Percentiles rank a stretch among this genome's conserved stretches.
These are phyloP conservation scores for Rhipidocladum racemiflorum DNA, from an alignment of 176 grass and related monocot species.

Conservation along the genomic window DNA sequence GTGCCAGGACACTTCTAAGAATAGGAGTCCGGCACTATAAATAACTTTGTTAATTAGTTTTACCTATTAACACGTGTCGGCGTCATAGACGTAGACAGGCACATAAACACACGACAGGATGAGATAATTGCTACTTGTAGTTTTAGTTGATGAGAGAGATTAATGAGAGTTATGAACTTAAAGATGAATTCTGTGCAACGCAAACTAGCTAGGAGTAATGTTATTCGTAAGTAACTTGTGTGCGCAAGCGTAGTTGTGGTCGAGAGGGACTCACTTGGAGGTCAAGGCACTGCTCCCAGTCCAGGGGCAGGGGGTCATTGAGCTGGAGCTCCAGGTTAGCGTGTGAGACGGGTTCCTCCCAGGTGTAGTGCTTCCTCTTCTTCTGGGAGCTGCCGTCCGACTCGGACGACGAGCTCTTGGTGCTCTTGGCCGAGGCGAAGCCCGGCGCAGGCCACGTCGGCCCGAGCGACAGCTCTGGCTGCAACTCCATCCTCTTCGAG, in stretches of 20 bases:
- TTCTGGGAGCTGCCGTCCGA: slow-evolving; percentile 63
- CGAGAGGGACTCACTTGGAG: slow-evolving; percentile 54
- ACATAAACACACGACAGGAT: neutral
- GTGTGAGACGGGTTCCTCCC: slow-evolving; percentile 40
- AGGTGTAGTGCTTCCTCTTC: slow-evolving; percentile 75
- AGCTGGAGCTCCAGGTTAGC: slow-evolving; percentile 72
- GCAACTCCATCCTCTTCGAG: slow-evolving; percentile 35
- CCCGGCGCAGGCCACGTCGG: slow-evolving; percentile 28
- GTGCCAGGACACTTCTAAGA: slow-evolving; percentile 25
- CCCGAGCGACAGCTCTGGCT: slow-evolving; percentile 69
- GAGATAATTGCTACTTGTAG: neutral
- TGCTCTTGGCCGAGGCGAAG: slow-evolving; percentile 26
- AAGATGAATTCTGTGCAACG: neutral
- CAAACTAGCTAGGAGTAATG: neutral
- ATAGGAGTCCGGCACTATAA: neutral
- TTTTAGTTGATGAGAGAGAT: slow-evolving; percentile 22
- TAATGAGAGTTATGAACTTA: neutral
- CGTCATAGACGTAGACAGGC: neutral
- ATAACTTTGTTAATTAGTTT: neutral
- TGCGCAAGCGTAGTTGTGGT: neutral
- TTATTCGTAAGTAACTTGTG: neutral
- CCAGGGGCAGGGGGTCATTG: slow-evolving; percentile 66
- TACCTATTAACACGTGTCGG: neutral
- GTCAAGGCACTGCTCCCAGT: slow-evolving; percentile 98
- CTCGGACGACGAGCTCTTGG: slow-evolving; percentile 66